Conservation (phyloP, 1,284 basidiomycete genomes). For the Volvariella volvacea region DNA sequence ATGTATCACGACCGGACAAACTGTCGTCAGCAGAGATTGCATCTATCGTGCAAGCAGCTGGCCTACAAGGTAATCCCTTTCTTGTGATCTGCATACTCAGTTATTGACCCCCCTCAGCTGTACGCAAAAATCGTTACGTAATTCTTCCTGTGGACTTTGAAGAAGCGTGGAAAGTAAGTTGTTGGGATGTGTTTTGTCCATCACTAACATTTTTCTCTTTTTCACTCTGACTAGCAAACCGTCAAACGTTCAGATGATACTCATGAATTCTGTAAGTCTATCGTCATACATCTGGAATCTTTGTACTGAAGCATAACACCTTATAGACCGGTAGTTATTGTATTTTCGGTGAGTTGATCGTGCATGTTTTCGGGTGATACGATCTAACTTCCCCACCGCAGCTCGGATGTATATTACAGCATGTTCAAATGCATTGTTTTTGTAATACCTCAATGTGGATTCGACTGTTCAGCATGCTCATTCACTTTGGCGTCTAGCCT, state of each 20-base stretch:
- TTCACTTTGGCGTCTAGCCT: slow-evolving; percentile 78
- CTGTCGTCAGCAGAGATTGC: slow-evolving; percentile 95
- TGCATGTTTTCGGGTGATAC: not conserved
- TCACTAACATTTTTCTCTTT: slow-evolving; percentile 14
- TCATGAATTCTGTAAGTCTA: slow-evolving; percentile 85
- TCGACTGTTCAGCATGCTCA: slow-evolving; percentile 31
- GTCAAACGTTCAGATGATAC: slow-evolving; percentile 93
- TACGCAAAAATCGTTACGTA: slow-evolving; percentile 96
- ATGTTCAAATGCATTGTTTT: slow-evolving; percentile 2
- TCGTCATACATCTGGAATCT: slow-evolving; percentile 4
- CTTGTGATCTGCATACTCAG: slow-evolving; percentile 2
- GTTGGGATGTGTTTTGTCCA: slow-evolving; percentile 36
- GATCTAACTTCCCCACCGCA: not conserved
- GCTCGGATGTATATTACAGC: not conserved
- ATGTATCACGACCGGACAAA: slow-evolving; percentile 94
- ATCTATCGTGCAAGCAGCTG: slow-evolving; percentile 95
- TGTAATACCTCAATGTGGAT: slow-evolving; percentile 18
- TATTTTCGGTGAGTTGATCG: slow-evolving; percentile 8
- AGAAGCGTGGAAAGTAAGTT: slow-evolving; percentile 95
- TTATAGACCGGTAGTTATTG: slow-evolving; percentile 41
- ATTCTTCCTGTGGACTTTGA: slow-evolving; percentile 98
- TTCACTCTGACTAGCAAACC: slow-evolving; percentile 63
- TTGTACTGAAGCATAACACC: not conserved
- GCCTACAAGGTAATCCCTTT: slow-evolving; percentile 75
- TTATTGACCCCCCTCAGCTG: slow-evolving; percentile 50